These are phyloP conservation scores for Bimuria novae-zelandiae DNA, from an alignment of 2,329 filamentous ascomycete species.

Conservation along the genomic window DNA sequence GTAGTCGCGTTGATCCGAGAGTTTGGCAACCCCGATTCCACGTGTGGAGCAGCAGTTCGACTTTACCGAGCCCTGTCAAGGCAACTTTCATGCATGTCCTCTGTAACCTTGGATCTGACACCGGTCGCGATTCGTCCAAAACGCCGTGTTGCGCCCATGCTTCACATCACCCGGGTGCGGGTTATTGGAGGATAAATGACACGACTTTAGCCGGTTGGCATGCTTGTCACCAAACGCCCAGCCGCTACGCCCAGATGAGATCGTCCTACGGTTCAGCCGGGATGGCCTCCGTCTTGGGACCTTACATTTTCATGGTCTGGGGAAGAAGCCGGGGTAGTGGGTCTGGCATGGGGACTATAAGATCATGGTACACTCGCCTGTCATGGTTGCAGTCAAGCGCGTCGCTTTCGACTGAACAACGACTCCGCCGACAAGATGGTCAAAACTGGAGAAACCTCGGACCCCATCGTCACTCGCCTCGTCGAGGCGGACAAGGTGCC, in stretches of 20 bases:
- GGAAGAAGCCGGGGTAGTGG: conserved; percentile 29
- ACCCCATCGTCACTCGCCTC: conserved; percentile 51
- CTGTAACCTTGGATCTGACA: conserved; percentile 2
- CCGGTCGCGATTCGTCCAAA: conserved; percentile 2
- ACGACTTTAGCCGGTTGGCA: conserved; percentile 13
- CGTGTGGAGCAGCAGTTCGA: conserved; percentile 4
- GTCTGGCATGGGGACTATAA: conserved; percentile 25
- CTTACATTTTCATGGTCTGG: conserved; percentile 23
- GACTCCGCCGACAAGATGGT: conserved; percentile 29
- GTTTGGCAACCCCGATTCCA: conserved; percentile 6
- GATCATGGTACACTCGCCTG: conserved; percentile 18
- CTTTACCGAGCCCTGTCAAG: conserved; percentile 4
- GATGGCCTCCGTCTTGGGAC: conserved; percentile 27
- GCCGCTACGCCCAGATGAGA: conserved; percentile 29
- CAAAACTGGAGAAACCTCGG: conserved; percentile 24
- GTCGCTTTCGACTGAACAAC: conserved; percentile 12
- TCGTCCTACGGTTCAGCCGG: conserved; percentile 34
- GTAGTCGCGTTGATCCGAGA: background rate
- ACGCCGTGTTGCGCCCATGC: background rate
- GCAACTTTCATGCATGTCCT: background rate
- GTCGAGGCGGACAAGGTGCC: conserved; percentile 48
- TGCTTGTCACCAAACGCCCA: conserved; percentile 18
- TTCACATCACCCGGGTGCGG: background rate
- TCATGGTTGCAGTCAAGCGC: conserved; percentile 14
- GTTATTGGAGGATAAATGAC: conserved; percentile 16